Base-by-base conservation (phyloP, 2,329 filamentous ascomycete genomes). In the Nemania diffusa region DNA sequence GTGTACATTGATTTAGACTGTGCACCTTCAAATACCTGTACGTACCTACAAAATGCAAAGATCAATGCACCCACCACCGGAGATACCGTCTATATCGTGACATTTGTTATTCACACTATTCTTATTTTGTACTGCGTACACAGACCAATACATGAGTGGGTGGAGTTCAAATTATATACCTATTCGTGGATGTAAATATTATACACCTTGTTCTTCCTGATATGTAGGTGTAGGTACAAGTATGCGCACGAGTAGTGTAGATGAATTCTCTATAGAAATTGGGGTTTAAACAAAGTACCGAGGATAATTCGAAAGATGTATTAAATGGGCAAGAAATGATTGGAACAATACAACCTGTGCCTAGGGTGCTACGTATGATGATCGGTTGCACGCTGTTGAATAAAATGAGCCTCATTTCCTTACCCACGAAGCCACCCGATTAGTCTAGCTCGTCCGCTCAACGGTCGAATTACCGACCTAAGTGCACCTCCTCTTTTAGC, bases 351-450 rank as follows among this genome's bases (percentile, higher is more conserved):
- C n/a, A n/a, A n/a, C n/a, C 5, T 40, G 15, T 40, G 34, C 34
- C 34, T 34, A 11, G 32, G 29, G 29, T 32, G 9, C 9, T 32
- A 15, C 40, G 22, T 37, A 50, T 50, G 56, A 48, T 15, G 17
- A 44, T 44, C 61, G 22, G 57, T 61, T 57, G 44, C 20, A 29
- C 24, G 46, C 63, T 20, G 51, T 37, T 17, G 34, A 66, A 58
- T 40, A 64, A 69, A 69, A 69, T 69, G 67, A 69, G 67, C 64
- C 67, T 69, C 64, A 69, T 69, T 69, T 69, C 67, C 65, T 57
- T n/a, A 32, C 32, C 60, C 57, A 65, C 44, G 62, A 69, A 67
- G 57, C 57, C 67, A 61, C 61, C 53, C 24, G 65, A 61, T 68
- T 59, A 68, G 65, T 68, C 65, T 60, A 68, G 57, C 46, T 50